Conservation (phyloP, 192 early-diverging fungal genomes). For the Backusella mclennaniae region DNA sequence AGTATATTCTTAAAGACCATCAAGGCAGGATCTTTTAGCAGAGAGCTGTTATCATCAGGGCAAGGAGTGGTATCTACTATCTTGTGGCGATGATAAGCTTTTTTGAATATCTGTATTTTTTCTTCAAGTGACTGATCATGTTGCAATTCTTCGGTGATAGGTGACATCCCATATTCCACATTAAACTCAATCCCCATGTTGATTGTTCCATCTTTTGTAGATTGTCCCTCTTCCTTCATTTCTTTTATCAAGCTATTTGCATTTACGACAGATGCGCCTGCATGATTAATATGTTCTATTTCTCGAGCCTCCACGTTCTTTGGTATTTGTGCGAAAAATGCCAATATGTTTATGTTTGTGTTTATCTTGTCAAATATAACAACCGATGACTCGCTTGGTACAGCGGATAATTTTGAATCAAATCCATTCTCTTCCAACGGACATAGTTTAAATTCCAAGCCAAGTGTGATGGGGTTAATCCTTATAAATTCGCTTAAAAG, state of each 20-base stretch:
- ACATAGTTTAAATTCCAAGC: conserved; percentile 2
- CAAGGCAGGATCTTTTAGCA: neutral
- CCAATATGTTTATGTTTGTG: conserved; percentile 7
- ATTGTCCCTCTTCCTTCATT: neutral
- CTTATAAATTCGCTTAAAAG: conserved; percentile 3
- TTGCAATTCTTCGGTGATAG: neutral
- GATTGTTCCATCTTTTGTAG: neutral
- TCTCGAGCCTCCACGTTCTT: neutral
- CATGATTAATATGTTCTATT: conserved; percentile 6
- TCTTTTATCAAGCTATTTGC: neutral
- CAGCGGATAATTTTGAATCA: neutral
- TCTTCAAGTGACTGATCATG: neutral
- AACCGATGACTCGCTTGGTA: neutral
- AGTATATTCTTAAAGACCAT: conserved; percentile 5
- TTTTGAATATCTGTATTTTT: neutral
- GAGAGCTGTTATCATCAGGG: neutral
- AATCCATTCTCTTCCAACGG: conserved; percentile 9
- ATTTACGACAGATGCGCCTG: neutral
- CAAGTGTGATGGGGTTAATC: neutral
- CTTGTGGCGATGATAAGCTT: neutral
- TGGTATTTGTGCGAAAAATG: conserved; percentile 10
- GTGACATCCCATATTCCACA: neutral
- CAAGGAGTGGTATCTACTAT: neutral
- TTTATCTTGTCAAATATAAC: conserved; percentile 9
- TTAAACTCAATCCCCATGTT: neutral